Base-by-base conservation (phyloP, 441 rosid species). In the Gossypium aridum region DNA sequence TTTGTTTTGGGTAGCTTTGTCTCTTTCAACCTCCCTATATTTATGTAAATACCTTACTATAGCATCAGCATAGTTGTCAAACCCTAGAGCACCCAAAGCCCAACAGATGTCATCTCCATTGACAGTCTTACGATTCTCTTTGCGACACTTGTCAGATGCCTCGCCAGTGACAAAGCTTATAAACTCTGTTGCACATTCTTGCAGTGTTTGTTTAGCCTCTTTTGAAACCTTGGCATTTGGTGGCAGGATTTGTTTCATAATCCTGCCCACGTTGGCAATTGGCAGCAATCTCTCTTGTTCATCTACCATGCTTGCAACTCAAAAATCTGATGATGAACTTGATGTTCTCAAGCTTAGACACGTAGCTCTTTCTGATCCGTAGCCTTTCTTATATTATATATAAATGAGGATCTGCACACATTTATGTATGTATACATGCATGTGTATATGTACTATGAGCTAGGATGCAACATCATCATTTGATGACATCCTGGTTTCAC, bases 71-170 rank as follows among this genome's bases (percentile, higher is more conserved):
- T 85, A 85, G 83, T 87, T 77, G 76, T 94, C 99, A 70, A 94
- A 88, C 80, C 99, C 97, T 72, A 94, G 85, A 74, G 96, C 77
- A 71, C 86, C 82, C 16, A 92, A 80, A 83, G 99, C 97, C 99
- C 97, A 94, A 85, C 96, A 92, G 78, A 94, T 88, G 83, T 94
- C 97, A 56, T 94, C 97, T 81, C 96, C 97, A 69, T 90, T 94
- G 76, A 94, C 85, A 1, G 99, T 92, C 93, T 91, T 94, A 14
- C 97, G 90, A 79, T 94, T 94, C 90, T 94, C 97, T 77, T 86
- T 92, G 73, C 92, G 97, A 82, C 98, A 94, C 90, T 84, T 94
- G 80, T 90, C 94, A 22, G 98, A 89, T 13, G 98, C 98, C 84
- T 94, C 98, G 6, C 87, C 86, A 0, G 97, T 92, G 66, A 94